Conservation (phyloP, 768 basidiomycete species). For the Mycena epipterygia region DNA sequence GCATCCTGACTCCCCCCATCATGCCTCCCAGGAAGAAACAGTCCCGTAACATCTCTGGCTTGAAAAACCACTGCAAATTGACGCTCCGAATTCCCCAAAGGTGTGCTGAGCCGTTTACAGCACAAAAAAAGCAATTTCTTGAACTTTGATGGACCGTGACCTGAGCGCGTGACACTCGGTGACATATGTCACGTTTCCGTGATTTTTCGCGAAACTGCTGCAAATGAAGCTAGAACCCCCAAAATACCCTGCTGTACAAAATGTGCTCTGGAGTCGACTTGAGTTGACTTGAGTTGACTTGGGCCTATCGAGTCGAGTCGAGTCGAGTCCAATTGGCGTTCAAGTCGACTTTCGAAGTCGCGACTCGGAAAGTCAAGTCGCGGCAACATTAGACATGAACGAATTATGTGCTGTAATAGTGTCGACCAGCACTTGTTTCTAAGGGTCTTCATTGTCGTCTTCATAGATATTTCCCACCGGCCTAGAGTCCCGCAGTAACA, state of each 20-base stretch:
- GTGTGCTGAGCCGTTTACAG: too few species aligned
- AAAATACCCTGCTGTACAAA: neutral
- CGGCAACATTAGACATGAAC: neutral
- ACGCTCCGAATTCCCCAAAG: neutral
- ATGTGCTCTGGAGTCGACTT: neutral
- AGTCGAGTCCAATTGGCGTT: neutral
- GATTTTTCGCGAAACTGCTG: neutral
- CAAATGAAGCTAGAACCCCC: neutral
- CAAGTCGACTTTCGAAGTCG: conserved; percentile 1
- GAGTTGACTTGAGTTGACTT: neutral
- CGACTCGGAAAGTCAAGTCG: neutral
- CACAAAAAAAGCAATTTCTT: neutral
- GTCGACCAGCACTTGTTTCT: too few species aligned
- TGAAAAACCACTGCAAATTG: too few species aligned
- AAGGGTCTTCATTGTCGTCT: too few species aligned
- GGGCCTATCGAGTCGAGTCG: neutral
- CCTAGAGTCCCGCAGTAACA: too few species aligned
- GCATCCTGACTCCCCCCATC: too few species aligned
- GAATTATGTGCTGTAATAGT: too few species aligned
- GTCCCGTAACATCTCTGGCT: too few species aligned
- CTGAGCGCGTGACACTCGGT: neutral
- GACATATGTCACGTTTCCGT: conserved; percentile 1
- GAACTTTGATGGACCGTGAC: neutral
- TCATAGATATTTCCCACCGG: too few species aligned
- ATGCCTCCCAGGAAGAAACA: too few species aligned